A percentile compares a stretch with the other conserved stretches of the same genome.
phyloP scores from a whole-genome alignment of 495 filamentous ascomycete genomes.

The Hypoxylon rickii region DNA sequence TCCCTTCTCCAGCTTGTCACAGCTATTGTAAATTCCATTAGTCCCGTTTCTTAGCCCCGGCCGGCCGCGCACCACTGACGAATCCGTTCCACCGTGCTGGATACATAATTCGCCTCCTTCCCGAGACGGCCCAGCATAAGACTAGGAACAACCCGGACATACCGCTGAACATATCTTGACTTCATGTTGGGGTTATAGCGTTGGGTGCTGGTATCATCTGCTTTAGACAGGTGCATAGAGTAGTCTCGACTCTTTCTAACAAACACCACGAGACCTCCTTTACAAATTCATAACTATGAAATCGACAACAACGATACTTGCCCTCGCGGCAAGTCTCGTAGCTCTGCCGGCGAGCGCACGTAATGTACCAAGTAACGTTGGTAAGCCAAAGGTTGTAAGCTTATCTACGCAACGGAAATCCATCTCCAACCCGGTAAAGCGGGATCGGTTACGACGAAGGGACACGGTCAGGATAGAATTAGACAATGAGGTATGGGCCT shows the following conservation, averaged over 20 bases:
- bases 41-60: constrained; percentile 15
- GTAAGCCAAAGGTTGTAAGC: constrained; percentile 50
- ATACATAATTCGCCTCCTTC: constrained; percentile 12
- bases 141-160: constrained; percentile 10
- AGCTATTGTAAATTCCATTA: constrained; percentile 9
- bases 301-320: constrained; percentile 19
- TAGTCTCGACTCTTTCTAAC: neutral
- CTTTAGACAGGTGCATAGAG: constrained; percentile 20
- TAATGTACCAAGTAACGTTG: constrained; percentile 32
- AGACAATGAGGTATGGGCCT: constrained; percentile 52
- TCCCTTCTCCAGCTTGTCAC: constrained; percentile 9
- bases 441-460: constrained; percentile 54
- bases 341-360: constrained; percentile 28
- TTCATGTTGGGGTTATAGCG: constrained; percentile 26
- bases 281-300: no score
- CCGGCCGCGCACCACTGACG: constrained; percentile 32
- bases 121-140: constrained; percentile 12
- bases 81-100: constrained; percentile 29
- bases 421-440: constrained; percentile 44
- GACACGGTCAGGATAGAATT: constrained; percentile 45
- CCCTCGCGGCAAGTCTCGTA: constrained; percentile 25
- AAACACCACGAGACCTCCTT: neutral
- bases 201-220: constrained; percentile 6
- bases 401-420: constrained; percentile 51
- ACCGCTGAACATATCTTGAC: neutral